Percentiles rank a stretch among this genome's conserved stretches.
Conservation (phyloP, 192 early-diverging fungal genomes). For the Chytriomyces sp. region DNA sequence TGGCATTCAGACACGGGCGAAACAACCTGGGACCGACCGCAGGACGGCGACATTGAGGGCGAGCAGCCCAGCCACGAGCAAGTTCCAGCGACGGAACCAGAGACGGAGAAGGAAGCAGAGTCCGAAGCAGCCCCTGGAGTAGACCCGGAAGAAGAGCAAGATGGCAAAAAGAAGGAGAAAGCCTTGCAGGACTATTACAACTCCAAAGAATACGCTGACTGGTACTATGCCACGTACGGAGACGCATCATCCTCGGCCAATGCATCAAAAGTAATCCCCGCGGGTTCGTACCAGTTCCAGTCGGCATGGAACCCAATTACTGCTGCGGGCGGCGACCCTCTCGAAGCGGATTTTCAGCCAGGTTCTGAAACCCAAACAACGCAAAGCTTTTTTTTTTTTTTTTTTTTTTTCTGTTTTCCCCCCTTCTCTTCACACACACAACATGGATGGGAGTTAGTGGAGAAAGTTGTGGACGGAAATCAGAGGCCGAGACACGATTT, state of each 20-base stretch:
- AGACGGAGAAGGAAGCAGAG: neutral
- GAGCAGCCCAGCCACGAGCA: neutral
- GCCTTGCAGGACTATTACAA: slow-evolving; percentile 23
- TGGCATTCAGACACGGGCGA: slow-evolving; percentile 34
- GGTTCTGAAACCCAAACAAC: neutral
- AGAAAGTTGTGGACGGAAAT: no score
- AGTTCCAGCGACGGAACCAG: neutral
- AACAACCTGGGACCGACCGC: slow-evolving; percentile 36
- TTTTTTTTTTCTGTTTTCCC: neutral
- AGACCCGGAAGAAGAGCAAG: neutral
- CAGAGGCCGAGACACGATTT: neutral
- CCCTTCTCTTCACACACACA: neutral
- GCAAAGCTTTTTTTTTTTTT: neutral
- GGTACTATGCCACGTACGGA: slow-evolving; percentile 23
- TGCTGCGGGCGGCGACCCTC: neutral
- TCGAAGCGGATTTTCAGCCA: slow-evolving; percentile 8
- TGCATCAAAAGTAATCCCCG: neutral
- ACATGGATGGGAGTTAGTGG: no score
- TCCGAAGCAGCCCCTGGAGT: neutral
- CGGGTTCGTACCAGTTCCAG: slow-evolving; percentile 1
- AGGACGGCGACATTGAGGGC: slow-evolving; percentile 19
- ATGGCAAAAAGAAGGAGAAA: slow-evolving; percentile 3
- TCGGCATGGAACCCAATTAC: slow-evolving; percentile 13
- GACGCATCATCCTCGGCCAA: neutral
- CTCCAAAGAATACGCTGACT: slow-evolving; percentile 32